Evolutionary conservation across 2,329 filamentous ascomycete genomes (phyloP).

Genomic region (Xylaria sp.): DNA sequence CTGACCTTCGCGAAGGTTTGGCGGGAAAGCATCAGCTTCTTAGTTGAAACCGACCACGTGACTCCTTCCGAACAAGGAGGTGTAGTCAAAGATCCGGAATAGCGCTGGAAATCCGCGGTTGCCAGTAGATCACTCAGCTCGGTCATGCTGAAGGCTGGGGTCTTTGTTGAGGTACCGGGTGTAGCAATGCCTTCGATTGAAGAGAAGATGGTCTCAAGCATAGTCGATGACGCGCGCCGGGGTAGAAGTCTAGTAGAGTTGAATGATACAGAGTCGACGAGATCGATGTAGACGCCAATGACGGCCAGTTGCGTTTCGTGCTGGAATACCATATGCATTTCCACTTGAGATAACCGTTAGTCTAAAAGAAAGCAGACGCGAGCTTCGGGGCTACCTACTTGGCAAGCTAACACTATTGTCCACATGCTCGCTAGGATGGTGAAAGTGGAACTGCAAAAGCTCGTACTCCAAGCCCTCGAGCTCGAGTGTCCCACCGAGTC

Average conservation of each 20-base stretch:
- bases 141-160: constrained; percentile 56
- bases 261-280: constrained; percentile 48
- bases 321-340: constrained; percentile 69
- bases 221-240: constrained; percentile 49
- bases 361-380: neutral
- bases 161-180: constrained; percentile 55
- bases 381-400: constrained; percentile 47
- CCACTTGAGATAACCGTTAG: constrained; percentile 49
- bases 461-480: constrained; percentile 51
- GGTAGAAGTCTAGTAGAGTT: constrained; percentile 53
- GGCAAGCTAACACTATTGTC: constrained; percentile 57
- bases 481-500: constrained; percentile 50
- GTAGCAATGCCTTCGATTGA: constrained; percentile 54
- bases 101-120: constrained; percentile 54
- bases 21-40: constrained; percentile 52
- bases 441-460: constrained; percentile 61
- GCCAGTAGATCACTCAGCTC: constrained; percentile 53
- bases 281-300: constrained; percentile 56
- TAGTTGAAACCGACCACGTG: constrained; percentile 59
- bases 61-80: constrained; percentile 61
- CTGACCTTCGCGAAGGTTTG: constrained; percentile 53
- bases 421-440: constrained; percentile 60
- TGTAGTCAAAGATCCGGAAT: constrained; percentile 60
- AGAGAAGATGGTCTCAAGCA: constrained; percentile 60
- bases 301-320: constrained; percentile 55